These are phyloP conservation scores for Arthrobotrys iridis DNA, from an alignment of 2,329 filamentous ascomycete species.

Conservation along the genomic window DNA sequence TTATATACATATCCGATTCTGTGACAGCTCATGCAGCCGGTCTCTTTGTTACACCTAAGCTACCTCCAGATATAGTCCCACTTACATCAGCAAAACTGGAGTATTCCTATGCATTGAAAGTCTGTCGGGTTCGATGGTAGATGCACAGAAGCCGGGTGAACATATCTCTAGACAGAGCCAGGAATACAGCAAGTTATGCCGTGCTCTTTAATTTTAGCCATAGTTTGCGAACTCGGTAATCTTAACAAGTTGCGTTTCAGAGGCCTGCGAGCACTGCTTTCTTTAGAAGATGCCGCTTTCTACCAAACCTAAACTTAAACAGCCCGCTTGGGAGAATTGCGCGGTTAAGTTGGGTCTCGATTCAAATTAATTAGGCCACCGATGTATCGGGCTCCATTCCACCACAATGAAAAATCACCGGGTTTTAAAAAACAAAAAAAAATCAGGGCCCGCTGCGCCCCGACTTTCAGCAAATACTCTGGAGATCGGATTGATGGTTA, in stretches of 20 bases:
- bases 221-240: constrained; percentile 27
- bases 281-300: constrained; percentile 18
- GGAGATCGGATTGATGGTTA: constrained; percentile 40
- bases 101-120: not conserved
- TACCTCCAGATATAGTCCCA: too few relatives aligned
- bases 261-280: constrained; percentile 25
- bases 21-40: too few relatives aligned
- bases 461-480: constrained; percentile 4
- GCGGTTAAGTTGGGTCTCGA: constrained; percentile 37
- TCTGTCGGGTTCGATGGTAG: not conserved
- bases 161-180: constrained; percentile 5
- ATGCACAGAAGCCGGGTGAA: not conserved
- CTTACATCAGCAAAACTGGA: not conserved
- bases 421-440: not conserved
- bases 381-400: not conserved
- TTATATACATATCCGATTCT: too few relatives aligned
- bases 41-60: too few relatives aligned
- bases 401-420: not conserved
- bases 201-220: constrained; percentile 21
- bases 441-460: not conserved
- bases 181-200: constrained; percentile 13
- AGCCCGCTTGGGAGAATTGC: constrained; percentile 21
- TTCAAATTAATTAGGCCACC: constrained; percentile 43
- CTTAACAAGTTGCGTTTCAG: constrained; percentile 35
- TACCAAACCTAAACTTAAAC: constrained; percentile 3